Conservation (phyloP, 495 filamentous ascomycete species). For the Astrothelium macrocarpum region DNA sequence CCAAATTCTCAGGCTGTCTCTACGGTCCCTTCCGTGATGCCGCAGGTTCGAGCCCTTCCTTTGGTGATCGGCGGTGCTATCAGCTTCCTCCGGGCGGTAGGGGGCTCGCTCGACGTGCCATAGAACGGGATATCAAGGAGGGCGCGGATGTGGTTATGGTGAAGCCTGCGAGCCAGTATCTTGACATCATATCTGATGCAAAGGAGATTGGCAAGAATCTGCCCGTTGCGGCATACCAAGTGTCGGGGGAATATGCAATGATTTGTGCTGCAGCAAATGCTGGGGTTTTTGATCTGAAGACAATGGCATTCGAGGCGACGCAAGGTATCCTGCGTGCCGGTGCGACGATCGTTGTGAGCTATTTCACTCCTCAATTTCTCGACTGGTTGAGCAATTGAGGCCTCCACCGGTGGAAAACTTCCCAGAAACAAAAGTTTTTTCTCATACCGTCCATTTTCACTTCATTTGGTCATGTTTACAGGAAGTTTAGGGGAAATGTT, state of each 20-base stretch:
- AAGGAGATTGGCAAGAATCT: conserved; percentile 85
- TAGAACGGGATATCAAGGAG: conserved; percentile 78
- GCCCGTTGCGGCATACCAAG: conserved; percentile 90
- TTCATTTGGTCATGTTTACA: too few species aligned
- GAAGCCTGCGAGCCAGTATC: conserved; percentile 85
- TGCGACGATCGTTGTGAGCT: conserved; percentile 82
- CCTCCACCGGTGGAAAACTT: background rate
- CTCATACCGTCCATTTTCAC: too few species aligned
- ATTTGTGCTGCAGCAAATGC: conserved; percentile 92
- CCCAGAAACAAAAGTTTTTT: background rate
- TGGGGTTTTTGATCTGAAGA: conserved; percentile 92
- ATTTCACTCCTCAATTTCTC: conserved; percentile 89
- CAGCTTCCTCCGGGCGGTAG: conserved; percentile 87
- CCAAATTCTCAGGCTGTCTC: conserved; percentile 91
- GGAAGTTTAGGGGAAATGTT: too few species aligned
- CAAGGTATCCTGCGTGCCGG: conserved; percentile 89
- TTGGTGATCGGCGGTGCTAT: conserved; percentile 93
- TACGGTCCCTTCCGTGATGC: conserved; percentile 97
- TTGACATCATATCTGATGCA: conserved; percentile 94
- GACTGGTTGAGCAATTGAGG: conserved; percentile 55
- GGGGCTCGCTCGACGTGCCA: conserved; percentile 88
- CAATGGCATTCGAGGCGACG: conserved; percentile 89
- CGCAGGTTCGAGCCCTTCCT: conserved; percentile 81
- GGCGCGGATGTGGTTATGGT: conserved; percentile 99
- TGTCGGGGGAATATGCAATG: conserved; percentile 96